These are phyloP conservation scores for Coemansia sp. DNA, from an alignment of 192 early-diverging fungal genomes.

Conservation along the genomic window DNA sequence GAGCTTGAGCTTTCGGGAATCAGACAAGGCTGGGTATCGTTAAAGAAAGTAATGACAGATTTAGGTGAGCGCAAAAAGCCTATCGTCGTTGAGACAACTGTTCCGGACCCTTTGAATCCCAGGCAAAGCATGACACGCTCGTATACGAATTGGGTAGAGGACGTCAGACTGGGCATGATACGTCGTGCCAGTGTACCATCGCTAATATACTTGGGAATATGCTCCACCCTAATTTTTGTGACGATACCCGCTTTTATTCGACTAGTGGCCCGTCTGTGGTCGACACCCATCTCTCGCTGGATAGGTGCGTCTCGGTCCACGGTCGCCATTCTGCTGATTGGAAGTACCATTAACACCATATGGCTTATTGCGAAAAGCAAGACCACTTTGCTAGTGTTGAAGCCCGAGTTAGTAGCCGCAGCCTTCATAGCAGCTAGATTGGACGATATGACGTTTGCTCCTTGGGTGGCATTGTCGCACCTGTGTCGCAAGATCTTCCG, in stretches of 20 bases:
- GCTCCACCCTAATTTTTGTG: not conserved
- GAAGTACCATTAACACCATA: not conserved
- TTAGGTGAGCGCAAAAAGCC: constrained; percentile 6
- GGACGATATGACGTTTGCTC: constrained; percentile 7
- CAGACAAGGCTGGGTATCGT: constrained; percentile 15
- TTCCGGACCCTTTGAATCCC: not conserved
- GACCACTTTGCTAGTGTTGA: not conserved
- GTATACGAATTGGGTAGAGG: not conserved
- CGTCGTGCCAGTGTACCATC: too few species aligned
- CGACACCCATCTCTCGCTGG: not conserved
- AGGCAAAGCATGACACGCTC: not conserved
- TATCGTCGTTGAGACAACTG: not conserved
- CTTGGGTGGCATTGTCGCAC: not conserved
- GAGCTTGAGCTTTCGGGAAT: constrained; percentile 19
- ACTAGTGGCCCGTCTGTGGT: not conserved
- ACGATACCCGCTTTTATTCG: not conserved
- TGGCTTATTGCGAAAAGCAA: too few species aligned
- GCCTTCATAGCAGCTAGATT: not conserved
- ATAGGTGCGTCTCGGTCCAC: not conserved
- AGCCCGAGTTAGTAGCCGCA: not conserved
- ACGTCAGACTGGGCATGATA: too few species aligned
- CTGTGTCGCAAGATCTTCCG: not conserved
- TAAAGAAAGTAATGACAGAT: constrained; percentile 3
- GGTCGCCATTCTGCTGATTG: not conserved
- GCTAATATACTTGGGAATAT: not conserved